Evolutionary conservation across 495 filamentous ascomycete species (phyloP).

Genomic region (Penicillium waksmanii): DNA sequence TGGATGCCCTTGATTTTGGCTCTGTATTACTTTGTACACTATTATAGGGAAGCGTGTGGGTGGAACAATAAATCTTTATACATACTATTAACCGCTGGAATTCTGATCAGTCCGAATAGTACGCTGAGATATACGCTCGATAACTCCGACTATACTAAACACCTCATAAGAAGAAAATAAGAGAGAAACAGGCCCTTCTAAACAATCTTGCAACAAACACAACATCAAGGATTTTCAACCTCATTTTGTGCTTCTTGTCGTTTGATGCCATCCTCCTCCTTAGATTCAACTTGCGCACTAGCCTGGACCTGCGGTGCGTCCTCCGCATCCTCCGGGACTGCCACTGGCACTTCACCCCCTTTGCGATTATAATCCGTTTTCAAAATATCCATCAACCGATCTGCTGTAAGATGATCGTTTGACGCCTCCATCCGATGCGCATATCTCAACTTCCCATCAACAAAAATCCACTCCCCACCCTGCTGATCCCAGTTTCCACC

Average conservation of each 20-base stretch:
- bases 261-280: no score
- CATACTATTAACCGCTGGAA: background rate
- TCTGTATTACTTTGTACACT: conserved; percentile 16
- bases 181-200: no score
- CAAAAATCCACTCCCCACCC: conserved; percentile 33
- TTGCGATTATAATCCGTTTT: conserved; percentile 5
- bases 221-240: no score
- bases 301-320: no score
- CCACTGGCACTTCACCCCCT: background rate
- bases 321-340: no score
- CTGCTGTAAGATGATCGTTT: conserved; percentile 34
- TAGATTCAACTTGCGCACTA: no score
- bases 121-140: background rate
- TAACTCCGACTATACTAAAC: background rate
- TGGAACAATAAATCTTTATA: background rate
- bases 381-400: conserved; percentile 27
- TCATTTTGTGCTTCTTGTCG: no score
- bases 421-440: conserved; percentile 30
- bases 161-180: no score
- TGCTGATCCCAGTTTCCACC: conserved; percentile 26
- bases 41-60: background rate
- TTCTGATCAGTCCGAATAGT: background rate
- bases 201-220: no score
- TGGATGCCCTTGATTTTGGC: background rate
- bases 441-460: conserved; percentile 20